Percentiles rank a stretch among this genome's conserved stretches.
Evolutionary conservation across 2,329 filamentous ascomycete species (phyloP).

Genomic region (Aspergillus felis): DNA sequence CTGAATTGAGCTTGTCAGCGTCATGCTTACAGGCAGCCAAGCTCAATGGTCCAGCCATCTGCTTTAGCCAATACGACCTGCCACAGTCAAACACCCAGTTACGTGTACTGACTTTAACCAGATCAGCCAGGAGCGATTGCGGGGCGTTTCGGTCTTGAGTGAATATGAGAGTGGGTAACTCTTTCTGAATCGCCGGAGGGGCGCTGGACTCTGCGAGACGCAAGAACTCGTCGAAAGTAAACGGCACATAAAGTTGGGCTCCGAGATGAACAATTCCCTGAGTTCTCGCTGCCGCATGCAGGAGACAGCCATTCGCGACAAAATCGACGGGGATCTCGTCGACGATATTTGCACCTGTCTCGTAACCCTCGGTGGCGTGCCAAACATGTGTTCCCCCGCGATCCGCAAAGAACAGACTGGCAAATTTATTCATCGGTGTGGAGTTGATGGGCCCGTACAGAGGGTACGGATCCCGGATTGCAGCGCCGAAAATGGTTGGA

Average conservation of each 20-base stretch:
- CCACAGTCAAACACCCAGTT: conserved; percentile 33
- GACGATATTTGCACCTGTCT: conserved; percentile 25
- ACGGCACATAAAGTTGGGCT: conserved; percentile 24
- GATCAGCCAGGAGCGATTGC: conserved; percentile 29
- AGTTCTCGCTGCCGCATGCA: conserved; percentile 27
- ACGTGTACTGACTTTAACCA: conserved; percentile 29
- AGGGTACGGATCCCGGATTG: conserved; percentile 26
- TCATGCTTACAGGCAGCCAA: conserved; percentile 22
- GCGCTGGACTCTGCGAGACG: conserved; percentile 16
- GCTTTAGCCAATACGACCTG: conserved; percentile 30
- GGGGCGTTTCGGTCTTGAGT: conserved; percentile 23
- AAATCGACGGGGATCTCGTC: conserved; percentile 33
- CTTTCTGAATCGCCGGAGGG: conserved; percentile 16
- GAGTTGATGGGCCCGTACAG: conserved; percentile 29
- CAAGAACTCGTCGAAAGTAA: conserved; percentile 27
- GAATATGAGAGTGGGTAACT: conserved; percentile 24
- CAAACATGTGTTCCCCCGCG: conserved; percentile 24
- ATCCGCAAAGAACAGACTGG: conserved; percentile 22
- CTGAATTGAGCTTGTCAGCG: conserved; percentile 19
- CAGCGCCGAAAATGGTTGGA: conserved; percentile 29
- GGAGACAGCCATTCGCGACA: conserved; percentile 29
- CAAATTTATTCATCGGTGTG: conserved; percentile 29
- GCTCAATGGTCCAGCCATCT: conserved; percentile 27
- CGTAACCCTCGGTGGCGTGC: conserved; percentile 26
- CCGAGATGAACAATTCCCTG: conserved; percentile 28